Evolutionary conservation across 164 flowering plant genomes (phyloP).

Genomic region (Vitis cinerea): DNA sequence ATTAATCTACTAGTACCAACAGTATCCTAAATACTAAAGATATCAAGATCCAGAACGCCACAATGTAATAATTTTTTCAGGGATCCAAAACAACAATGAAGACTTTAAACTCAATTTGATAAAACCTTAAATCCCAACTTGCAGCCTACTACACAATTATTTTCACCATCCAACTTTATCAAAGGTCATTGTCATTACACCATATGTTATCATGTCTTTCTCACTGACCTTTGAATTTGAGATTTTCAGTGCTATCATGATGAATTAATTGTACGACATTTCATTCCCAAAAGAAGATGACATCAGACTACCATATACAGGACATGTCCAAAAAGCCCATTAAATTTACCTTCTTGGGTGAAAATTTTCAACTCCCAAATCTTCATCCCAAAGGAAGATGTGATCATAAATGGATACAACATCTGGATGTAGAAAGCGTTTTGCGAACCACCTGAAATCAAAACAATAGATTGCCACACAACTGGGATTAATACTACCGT

Average conservation of each 20-base stretch:
- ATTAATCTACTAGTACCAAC: too few species aligned
- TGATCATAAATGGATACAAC: conserved; percentile 82
- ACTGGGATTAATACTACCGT: background rate
- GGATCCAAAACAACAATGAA: background rate
- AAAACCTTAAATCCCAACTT: too few species aligned
- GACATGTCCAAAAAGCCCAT: background rate
- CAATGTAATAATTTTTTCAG: background rate
- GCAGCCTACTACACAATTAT: too few species aligned
- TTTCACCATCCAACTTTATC: too few species aligned
- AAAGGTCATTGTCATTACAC: too few species aligned
- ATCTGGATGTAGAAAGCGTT: conserved; percentile 93
- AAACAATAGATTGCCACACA: conserved; percentile 2
- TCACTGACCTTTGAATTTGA: background rate
- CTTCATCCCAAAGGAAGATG: conserved; percentile 98
- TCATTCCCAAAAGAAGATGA: background rate
- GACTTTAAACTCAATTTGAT: too few species aligned
- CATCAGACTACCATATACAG: conserved; percentile 4
- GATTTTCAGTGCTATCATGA: background rate
- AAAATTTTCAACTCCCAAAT: conserved; percentile 84
- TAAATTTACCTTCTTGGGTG: conserved; percentile 72
- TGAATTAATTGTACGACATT: background rate
- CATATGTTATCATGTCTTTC: too few species aligned
- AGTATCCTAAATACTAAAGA: background rate
- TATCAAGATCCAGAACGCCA: background rate
- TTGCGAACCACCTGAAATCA: conserved; percentile 94